Evolutionary conservation across 768 basidiomycete species (phyloP), one percentile per base, ranked within the genome.

Genomic region (Paxillus ammoniavirescens): DNA sequence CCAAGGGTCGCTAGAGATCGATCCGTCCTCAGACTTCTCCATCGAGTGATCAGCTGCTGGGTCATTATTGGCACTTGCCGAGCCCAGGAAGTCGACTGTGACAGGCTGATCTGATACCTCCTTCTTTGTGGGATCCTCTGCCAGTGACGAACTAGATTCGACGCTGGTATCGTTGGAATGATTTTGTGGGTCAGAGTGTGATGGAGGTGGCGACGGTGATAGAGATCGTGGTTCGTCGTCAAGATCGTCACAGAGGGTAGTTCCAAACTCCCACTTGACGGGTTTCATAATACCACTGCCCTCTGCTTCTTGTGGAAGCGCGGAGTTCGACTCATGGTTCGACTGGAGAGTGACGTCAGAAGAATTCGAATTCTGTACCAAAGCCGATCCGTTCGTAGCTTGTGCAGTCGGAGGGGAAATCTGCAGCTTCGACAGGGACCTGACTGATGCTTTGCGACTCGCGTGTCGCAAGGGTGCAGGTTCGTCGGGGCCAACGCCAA

Each of bases 231-330:
- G 28, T 14, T 35, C 50, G 4, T 54, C 50, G 2, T 57, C 50
- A 2, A 64, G 42, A 44, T 55, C 54, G 23, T 51, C 52, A 15
- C 46, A 53, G 5, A 31, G 42, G 14, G 78, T 76, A 36, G 80
- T 78, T 15, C 84, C 84, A 63, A 86, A 86, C 63, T 78, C 76
- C 83, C 81, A 84, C 63, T 77, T 82, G 43, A 64, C 57, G 50
- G 60, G 48, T 13, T 61, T 54, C 28, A 41, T 50, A 28, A 48
- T 50, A 14, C 56, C 61, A 41, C 58, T 62, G 28, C 47, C 49
- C 28, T 57, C 56, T 38, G 13, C 55, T 36, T 41, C 42, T 8
- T 41, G 37, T 4, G 43, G 17, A 10, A 53, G 42, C 30, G 15
- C 15, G 14, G 8, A 12, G 5, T 35, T 26, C 6, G 33, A 35